Evolutionary conservation across 768 basidiomycete genomes (phyloP), one percentile per base, ranked within the genome.

Genomic region (Trametes villosa): DNA sequence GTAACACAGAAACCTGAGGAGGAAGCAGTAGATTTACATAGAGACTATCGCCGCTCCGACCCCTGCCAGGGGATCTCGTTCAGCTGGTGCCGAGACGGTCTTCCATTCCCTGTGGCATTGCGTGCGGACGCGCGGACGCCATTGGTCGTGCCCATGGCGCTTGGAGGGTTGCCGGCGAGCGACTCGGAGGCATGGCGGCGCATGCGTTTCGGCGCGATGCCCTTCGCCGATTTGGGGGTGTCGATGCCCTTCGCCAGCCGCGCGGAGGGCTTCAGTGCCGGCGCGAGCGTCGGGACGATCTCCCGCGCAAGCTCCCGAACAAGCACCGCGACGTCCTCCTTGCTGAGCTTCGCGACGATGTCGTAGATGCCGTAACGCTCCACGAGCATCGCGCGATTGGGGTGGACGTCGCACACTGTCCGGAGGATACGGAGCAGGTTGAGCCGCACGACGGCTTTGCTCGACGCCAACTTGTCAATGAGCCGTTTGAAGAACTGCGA

Each of bases 291-390:
- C 0, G 92, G 92, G 24, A 92, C 78, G 59, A 94, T 92, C 74
- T 94, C 92, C 66, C 89, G 82, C 20, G 94, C 94, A 45, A 97
- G 75, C 72, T 98, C 92, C 58, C 92, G 81, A 18, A 97, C 94
- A 29, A 99, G 82, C 18, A 98, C 89, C 0, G 96, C 95, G 13
- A 86, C 91, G 71, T 99, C 97, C 50, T 88, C 86, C 63, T 86
- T 83, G 69, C 91, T 92, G 49, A 98, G 77, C 62, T 83, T 82
- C 65, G 87, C 84, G 57, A 99, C 92, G 3, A 94, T 86, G 33
- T 87, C 89, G 57, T 90, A 79, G 51, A 96, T 75, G 0, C 91
- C 91, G 69, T 91, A 96, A 47, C 85, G 81, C 70, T 92, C 89
- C 26, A 96, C 92, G 49, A 96, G 77, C 68, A 87, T 84, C 2